phyloP scores from a whole-genome alignment of 192 early-diverging fungal genomes.

The Coemansia sp. region DNA sequence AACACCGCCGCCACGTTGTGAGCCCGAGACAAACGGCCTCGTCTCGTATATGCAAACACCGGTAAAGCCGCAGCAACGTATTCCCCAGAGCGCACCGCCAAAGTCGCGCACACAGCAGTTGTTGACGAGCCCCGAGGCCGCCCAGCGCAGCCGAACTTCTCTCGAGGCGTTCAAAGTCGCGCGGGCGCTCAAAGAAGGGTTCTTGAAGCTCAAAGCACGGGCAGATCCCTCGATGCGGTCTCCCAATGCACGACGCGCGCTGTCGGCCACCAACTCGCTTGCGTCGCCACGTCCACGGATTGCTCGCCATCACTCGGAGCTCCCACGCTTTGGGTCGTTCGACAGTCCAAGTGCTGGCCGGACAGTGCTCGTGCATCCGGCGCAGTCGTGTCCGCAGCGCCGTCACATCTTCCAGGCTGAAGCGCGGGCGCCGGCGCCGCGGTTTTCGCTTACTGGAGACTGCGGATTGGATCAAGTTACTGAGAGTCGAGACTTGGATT shows the following conservation, averaged over 20 bases:
- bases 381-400: slow-evolving; percentile 37
- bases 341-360: neutral
- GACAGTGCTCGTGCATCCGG: slow-evolving; percentile 3
- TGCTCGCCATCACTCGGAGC: slow-evolving; percentile 31
- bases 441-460: slow-evolving; percentile 1
- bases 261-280: slow-evolving; percentile 28
- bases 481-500: too few relatives aligned
- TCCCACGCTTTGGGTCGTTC: slow-evolving; percentile 18
- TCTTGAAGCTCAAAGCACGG: slow-evolving; percentile 38
- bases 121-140: slow-evolving; percentile 30
- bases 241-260: slow-evolving; percentile 20
- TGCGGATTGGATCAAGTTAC: too few relatives aligned
- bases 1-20: neutral
- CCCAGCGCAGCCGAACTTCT: slow-evolving; percentile 38
- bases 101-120: slow-evolving; percentile 19
- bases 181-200: slow-evolving; percentile 48
- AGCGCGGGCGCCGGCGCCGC: slow-evolving; percentile 12
- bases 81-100: slow-evolving; percentile 35
- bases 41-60: slow-evolving; percentile 1
- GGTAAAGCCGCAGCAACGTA: slow-evolving; percentile 1
- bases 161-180: slow-evolving; percentile 42
- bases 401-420: neutral
- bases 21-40: neutral
- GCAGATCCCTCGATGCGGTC: slow-evolving; percentile 22
- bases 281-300: slow-evolving; percentile 2